Percentiles rank a stretch among this genome's conserved stretches.
Evolutionary conservation across 2,329 filamentous ascomycete species (phyloP).

Genomic region (Ascochyta fabae): DNA sequence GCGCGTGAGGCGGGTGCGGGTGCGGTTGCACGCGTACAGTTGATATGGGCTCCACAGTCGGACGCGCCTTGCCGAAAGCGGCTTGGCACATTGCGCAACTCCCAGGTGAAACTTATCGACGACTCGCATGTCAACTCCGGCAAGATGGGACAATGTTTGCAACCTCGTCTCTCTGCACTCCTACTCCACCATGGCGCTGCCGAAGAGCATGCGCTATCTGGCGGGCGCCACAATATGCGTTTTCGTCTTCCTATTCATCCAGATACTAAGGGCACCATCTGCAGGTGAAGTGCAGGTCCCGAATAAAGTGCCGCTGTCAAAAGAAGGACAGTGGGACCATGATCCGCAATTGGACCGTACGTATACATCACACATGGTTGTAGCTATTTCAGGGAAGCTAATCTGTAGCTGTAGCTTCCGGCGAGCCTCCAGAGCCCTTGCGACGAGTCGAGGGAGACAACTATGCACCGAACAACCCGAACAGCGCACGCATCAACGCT

Average conservation of each 20-base stretch:
- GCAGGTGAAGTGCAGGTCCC: slow-evolving; percentile 52
- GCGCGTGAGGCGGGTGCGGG: slow-evolving; percentile 7
- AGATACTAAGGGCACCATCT: slow-evolving; percentile 68
- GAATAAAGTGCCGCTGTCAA: slow-evolving; percentile 44
- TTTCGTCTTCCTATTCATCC: slow-evolving; percentile 80
- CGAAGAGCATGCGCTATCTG: slow-evolving; percentile 82
- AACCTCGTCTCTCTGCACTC: slow-evolving; percentile 4
- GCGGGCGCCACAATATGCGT: slow-evolving; percentile 73
- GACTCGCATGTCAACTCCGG: slow-evolving; percentile 9
- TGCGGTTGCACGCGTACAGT: slow-evolving; percentile 15
- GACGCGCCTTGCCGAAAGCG: slow-evolving; percentile 7
- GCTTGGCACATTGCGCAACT: slow-evolving; percentile 20
- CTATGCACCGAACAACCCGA: slow-evolving; percentile 76
- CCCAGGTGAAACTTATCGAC: slow-evolving; percentile 13
- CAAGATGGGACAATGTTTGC: slow-evolving; percentile 8
- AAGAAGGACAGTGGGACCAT: slow-evolving; percentile 68
- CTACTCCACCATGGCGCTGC: slow-evolving; percentile 73
- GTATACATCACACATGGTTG: slow-evolving; percentile 41
- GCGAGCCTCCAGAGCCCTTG: slow-evolving; percentile 80
- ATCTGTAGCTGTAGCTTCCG: slow-evolving; percentile 65
- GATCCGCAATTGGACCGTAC: slow-evolving; percentile 89
- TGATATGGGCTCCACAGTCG: slow-evolving; percentile 12
- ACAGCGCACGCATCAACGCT: slow-evolving; percentile 87
- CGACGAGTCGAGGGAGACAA: slow-evolving; percentile 72
- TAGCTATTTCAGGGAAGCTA: slow-evolving; percentile 1